Evolutionary conservation across 805 yeast genomes (phyloP).

Genomic region (Saturnispora serradocipensis): DNA sequence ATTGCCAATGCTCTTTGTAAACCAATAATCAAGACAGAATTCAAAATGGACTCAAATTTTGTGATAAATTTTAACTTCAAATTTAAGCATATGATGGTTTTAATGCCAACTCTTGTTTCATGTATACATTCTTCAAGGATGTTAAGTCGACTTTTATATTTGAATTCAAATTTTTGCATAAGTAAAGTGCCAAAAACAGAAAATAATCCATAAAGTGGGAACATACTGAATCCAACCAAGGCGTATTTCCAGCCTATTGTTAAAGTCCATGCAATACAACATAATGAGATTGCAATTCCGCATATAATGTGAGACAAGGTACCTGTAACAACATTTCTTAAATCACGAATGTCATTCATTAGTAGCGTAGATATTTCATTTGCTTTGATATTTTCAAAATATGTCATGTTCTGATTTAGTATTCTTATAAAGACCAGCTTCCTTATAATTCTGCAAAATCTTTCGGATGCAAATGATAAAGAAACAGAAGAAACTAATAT

Average conservation of each 20-base stretch:
- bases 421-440: conserved; percentile 38
- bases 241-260: conserved; percentile 80
- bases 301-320: conserved; percentile 48
- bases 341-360: conserved; percentile 75
- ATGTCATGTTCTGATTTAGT: conserved; percentile 41
- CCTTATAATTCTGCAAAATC: conserved; percentile 54
- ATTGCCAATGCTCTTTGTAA: conserved; percentile 44
- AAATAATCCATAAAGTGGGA: conserved; percentile 52
- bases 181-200: conserved; percentile 21
- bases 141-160: conserved; percentile 49
- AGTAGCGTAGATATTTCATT: conserved; percentile 56
- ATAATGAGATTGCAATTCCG: conserved; percentile 41
- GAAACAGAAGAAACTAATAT: conserved; percentile 42
- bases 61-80: conserved; percentile 39
- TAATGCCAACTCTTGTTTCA: conserved; percentile 50
- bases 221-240: conserved; percentile 67
- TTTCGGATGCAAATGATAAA: conserved; percentile 54
- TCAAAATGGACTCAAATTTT: conserved; percentile 28
- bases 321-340: conserved; percentile 55
- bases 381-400: conserved; percentile 39
- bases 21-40: conserved; percentile 32
- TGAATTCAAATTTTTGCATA: conserved; percentile 43
- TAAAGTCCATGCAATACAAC: conserved; percentile 74
- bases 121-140: conserved; percentile 40
- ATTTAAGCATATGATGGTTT: conserved; percentile 53